phyloP scores from a whole-genome alignment of 2,329 filamentous ascomycete species.

The Septoria petroselini region DNA sequence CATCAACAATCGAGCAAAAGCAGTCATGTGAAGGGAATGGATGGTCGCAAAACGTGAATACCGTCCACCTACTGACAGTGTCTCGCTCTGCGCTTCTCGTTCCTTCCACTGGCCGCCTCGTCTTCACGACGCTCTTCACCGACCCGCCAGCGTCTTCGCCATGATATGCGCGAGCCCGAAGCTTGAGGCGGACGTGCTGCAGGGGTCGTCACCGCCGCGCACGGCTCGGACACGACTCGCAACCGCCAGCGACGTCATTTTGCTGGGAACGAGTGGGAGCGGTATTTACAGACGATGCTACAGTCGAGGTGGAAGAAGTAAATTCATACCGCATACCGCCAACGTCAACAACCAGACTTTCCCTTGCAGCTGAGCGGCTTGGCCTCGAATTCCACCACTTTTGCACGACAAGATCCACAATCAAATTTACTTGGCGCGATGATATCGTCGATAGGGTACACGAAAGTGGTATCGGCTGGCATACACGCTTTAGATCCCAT shows the following conservation, averaged over 20 bases:
- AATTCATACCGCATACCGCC: too few species aligned
- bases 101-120: background rate
- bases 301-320: background rate
- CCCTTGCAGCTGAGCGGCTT: background rate
- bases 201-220: conserved; percentile 5
- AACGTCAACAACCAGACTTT: too few species aligned
- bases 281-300: background rate
- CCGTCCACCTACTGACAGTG: too few species aligned
- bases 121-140: background rate
- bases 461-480: too few species aligned
- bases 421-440: too few species aligned
- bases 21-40: too few species aligned
- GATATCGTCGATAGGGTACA: too few species aligned
- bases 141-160: background rate
- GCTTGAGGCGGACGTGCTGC: conserved; percentile 10
- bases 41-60: too few species aligned
- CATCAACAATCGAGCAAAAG: too few species aligned
- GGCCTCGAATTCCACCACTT: background rate
- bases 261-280: background rate
- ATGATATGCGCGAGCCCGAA: background rate
- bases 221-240: conserved; percentile 1
- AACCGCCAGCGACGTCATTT: too few species aligned
- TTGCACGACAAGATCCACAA: too few species aligned
- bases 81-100: too few species aligned
- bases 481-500: background rate